Evolutionary conservation across 352 stramenopile genomes (phyloP).

Genomic region (Phytopythium helicoides): DNA sequence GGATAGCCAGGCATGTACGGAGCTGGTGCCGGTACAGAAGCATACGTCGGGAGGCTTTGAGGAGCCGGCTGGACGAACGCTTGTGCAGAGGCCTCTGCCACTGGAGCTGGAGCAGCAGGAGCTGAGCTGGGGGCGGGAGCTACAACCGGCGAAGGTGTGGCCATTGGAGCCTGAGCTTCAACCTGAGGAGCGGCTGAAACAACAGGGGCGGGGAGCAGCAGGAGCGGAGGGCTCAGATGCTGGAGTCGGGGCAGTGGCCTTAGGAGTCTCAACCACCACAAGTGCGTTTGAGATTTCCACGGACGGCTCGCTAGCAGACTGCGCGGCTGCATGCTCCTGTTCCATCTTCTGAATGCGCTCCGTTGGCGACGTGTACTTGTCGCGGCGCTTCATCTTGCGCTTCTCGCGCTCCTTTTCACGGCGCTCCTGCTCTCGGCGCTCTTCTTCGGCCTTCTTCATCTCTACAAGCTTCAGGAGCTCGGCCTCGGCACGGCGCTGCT

Average conservation of each 20-base stretch:
- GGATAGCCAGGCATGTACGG: slow-evolving; percentile 37
- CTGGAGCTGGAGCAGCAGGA: slow-evolving; percentile 12
- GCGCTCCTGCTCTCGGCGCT: slow-evolving; percentile 31
- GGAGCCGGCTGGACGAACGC: slow-evolving; percentile 4
- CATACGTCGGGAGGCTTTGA: slow-evolving; percentile 23
- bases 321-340: slow-evolving; percentile 18
- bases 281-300: slow-evolving; percentile 42
- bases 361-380: slow-evolving; percentile 56
- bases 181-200: slow-evolving; percentile 13
- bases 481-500: slow-evolving; percentile 35
- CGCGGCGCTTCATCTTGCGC: slow-evolving; percentile 49
- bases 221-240: too few relatives aligned
- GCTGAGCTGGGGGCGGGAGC: not conserved
- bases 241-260: not conserved
- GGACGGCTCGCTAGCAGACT: slow-evolving; percentile 10
- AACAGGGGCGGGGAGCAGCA: slow-evolving; percentile 1
- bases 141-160: slow-evolving; percentile 1
- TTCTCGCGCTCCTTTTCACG: slow-evolving; percentile 39
- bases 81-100: not conserved
- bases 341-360: slow-evolving; percentile 55
- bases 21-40: slow-evolving; percentile 11
- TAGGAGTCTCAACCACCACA: slow-evolving; percentile 41
- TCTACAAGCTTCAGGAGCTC: slow-evolving; percentile 33
- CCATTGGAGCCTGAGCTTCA: slow-evolving; percentile 1
- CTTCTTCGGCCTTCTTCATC: slow-evolving; percentile 38